Evolutionary conservation across 2,329 filamentous ascomycete species (phyloP).

Genomic region (Chlorencoelia australis): DNA sequence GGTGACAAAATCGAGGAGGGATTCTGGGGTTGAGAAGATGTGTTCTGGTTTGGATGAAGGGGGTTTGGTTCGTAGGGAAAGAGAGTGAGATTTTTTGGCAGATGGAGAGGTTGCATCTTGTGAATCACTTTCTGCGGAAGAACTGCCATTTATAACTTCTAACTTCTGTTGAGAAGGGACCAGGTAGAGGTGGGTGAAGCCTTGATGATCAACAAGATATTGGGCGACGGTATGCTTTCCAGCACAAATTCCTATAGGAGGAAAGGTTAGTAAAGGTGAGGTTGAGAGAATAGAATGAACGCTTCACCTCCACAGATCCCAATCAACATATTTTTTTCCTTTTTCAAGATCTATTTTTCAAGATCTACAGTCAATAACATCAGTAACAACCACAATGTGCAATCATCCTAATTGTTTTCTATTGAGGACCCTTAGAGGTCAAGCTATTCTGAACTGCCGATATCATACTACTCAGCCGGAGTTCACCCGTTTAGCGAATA

Average conservation of each 20-base stretch:
- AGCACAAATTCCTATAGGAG: slow-evolving; percentile 69
- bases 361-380: too few relatives aligned
- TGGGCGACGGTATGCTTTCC: slow-evolving; percentile 85
- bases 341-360: too few relatives aligned
- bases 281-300: background rate
- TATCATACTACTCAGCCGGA: too few relatives aligned
- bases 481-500: background rate
- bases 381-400: too few relatives aligned
- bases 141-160: slow-evolving; percentile 4
- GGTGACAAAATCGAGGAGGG: slow-evolving; percentile 77
- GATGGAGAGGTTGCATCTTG: slow-evolving; percentile 1
- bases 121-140: slow-evolving; percentile 3
- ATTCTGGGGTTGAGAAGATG: slow-evolving; percentile 51
- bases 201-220: slow-evolving; percentile 76
- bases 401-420: too few relatives aligned
- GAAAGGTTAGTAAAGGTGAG: background rate
- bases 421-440: too few relatives aligned
- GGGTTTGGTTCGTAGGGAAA: background rate
- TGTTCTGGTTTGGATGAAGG: slow-evolving; percentile 14
- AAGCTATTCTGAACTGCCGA: too few relatives aligned
- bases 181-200: slow-evolving; percentile 66
- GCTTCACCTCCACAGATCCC: slow-evolving; percentile 60
- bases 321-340: slow-evolving; percentile 67
- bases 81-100: slow-evolving; percentile 8
- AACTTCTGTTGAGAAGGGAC: slow-evolving; percentile 11